These are phyloP conservation scores for Pisolithus marmoratus DNA, from an alignment of 768 basidiomycete genomes.

Conservation along the genomic window DNA sequence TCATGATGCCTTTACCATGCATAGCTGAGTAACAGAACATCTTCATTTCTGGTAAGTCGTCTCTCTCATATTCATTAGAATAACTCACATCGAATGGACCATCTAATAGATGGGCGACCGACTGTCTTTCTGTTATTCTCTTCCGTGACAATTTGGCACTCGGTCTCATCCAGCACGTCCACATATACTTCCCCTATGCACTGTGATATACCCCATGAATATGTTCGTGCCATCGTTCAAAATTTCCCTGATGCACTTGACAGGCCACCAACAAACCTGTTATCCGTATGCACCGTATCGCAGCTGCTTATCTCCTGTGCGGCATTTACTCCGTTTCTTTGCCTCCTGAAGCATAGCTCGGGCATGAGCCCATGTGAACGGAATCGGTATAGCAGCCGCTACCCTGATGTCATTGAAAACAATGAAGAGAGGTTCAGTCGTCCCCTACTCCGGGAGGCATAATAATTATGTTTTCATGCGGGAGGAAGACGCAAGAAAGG, in stretches of 20 bases:
- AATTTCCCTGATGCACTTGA: conserved; percentile 43
- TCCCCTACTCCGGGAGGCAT: conserved; percentile 47
- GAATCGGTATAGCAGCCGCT: conserved; percentile 37
- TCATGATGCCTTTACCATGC: conserved; percentile 62
- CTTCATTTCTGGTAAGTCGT: conserved; percentile 12
- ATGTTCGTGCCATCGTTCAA: conserved; percentile 43
- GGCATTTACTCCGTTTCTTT: conserved; percentile 5
- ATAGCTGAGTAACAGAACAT: conserved; percentile 48
- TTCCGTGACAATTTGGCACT: conserved; percentile 23
- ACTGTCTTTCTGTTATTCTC: conserved; percentile 33
- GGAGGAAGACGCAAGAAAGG: conserved; percentile 45
- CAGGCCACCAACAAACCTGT: conserved; percentile 35
- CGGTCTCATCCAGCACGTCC: conserved; percentile 24
- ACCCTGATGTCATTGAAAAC: conserved; percentile 42
- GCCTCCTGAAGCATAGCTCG: conserved; percentile 21
- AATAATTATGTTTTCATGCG: conserved; percentile 44
- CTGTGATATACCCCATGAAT: conserved; percentile 23
- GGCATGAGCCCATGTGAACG: conserved; percentile 39
- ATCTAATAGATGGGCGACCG: conserved; percentile 48
- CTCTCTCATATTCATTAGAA: conserved; percentile 11
- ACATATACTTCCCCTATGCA: conserved; percentile 1
- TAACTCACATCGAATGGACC: conserved; percentile 51
- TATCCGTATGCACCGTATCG: background rate
- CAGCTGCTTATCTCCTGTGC: conserved; percentile 1
- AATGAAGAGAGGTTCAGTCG: conserved; percentile 27